Percentiles rank a stretch among this genome's conserved stretches.
Evolutionary conservation across 768 basidiomycete genomes (phyloP).

Genomic region (Russula virescens): DNA sequence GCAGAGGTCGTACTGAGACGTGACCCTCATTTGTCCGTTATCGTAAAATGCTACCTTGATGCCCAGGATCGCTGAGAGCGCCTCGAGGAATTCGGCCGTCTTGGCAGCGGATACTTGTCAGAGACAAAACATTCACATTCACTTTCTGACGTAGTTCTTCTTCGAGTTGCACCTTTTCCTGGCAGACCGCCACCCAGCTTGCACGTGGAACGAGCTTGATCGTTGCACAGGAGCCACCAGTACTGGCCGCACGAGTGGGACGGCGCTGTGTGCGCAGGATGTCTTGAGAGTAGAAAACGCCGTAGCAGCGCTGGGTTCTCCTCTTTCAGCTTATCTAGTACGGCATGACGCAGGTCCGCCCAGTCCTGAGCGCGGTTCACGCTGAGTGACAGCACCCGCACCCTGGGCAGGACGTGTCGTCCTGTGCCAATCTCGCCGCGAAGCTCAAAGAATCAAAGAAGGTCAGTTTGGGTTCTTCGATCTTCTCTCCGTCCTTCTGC

Average conservation of each 20-base stretch:
- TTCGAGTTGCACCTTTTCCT: conserved; percentile 64
- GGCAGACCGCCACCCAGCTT: conserved; percentile 67
- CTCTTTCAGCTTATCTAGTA: too few relatives aligned
- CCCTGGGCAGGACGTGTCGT: conserved; percentile 64
- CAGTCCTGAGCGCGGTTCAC: conserved; percentile 84
- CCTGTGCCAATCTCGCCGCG: conserved; percentile 72
- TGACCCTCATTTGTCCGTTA: conserved; percentile 84
- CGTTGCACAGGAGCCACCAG: neutral
- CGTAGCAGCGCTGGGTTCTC: too few relatives aligned
- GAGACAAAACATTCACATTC: conserved; percentile 67
- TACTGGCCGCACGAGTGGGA: conserved; percentile 31
- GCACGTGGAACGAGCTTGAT: conserved; percentile 60
- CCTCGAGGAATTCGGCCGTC: conserved; percentile 85
- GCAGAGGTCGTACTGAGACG: conserved; percentile 82
- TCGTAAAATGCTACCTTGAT: conserved; percentile 89
- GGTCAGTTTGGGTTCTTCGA: conserved; percentile 68
- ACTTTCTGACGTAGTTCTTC: conserved; percentile 61
- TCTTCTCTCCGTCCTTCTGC: conserved; percentile 42
- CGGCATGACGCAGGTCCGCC: conserved; percentile 62
- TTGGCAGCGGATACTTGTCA: conserved; percentile 85
- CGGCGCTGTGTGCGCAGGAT: too few relatives aligned
- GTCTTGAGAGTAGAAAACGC: too few relatives aligned
- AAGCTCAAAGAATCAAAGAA: conserved; percentile 77
- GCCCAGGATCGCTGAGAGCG: conserved; percentile 78
- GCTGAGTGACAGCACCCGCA: conserved; percentile 59